phyloP scores from a whole-genome alignment of 1,284 basidiomycete species.

The Blastosporella zonata region DNA sequence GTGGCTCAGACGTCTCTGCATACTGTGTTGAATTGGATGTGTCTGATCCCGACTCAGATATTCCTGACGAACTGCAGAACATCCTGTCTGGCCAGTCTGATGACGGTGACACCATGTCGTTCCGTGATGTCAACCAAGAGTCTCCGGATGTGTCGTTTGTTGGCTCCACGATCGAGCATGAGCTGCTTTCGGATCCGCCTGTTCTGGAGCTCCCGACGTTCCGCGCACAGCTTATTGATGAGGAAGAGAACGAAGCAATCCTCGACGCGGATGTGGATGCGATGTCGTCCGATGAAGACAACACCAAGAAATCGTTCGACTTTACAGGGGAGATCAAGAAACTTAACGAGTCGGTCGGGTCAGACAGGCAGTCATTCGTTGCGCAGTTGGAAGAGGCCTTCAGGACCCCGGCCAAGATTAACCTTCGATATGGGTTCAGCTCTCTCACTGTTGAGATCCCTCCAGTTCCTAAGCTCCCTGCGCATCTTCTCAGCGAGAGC shows the following conservation, averaged over 20 bases:
- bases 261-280: constrained; percentile 47
- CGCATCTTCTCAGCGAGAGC: constrained; percentile 12
- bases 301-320: constrained; percentile 80
- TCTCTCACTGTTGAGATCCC: constrained; percentile 41
- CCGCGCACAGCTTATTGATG: constrained; percentile 42
- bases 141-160: constrained; percentile 24
- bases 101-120: constrained; percentile 44
- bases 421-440: constrained; percentile 47
- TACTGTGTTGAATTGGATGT: constrained; percentile 44
- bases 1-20: constrained; percentile 47
- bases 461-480: constrained; percentile 38
- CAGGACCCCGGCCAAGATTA: constrained; percentile 65
- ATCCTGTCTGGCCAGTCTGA: constrained; percentile 55
- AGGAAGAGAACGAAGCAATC: constrained; percentile 43
- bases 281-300: constrained; percentile 47
- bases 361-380: constrained; percentile 73
- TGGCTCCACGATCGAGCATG: constrained; percentile 38
- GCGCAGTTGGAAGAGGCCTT: constrained; percentile 80
- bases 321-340: constrained; percentile 78
- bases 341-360: constrained; percentile 66
- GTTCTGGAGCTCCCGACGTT: constrained; percentile 38
- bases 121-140: constrained; percentile 18
- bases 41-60: constrained; percentile 68
- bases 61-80: constrained; percentile 68
- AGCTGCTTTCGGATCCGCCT: constrained; percentile 23